A percentile compares a stretch with the other conserved stretches of the same genome.
Evolutionary conservation across 352 stramenopile species (phyloP).

Genomic region (Globisporangium spinosum): DNA sequence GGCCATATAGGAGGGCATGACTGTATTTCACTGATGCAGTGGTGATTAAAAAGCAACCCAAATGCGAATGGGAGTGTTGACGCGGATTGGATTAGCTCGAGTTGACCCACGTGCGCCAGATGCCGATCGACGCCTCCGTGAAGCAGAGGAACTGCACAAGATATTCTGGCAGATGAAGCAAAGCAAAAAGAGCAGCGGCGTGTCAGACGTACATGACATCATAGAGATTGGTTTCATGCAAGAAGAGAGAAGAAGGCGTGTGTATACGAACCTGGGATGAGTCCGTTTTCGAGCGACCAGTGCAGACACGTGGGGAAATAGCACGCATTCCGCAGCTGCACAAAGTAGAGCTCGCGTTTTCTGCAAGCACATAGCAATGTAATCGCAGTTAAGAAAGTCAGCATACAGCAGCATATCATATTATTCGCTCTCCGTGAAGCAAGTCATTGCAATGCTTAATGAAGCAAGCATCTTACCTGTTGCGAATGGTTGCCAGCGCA

Average conservation of each 20-base stretch:
- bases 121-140: constrained; percentile 52
- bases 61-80: neutral
- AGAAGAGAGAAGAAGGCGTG: neutral
- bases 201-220: neutral
- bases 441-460: neutral
- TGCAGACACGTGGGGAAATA: constrained; percentile 78
- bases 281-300: constrained; percentile 69
- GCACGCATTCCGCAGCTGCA: constrained; percentile 79
- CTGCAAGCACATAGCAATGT: constrained; percentile 15
- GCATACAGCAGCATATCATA: neutral
- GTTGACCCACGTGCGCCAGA: constrained; percentile 76
- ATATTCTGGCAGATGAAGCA: constrained; percentile 34
- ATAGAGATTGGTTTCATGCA: neutral
- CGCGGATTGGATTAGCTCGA: constrained; percentile 19
- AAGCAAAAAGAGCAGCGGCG: neutral
- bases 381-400: neutral
- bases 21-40: too few species aligned
- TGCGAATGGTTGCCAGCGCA: constrained; percentile 44
- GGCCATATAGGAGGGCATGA: neutral
- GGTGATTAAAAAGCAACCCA: neutral
- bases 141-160: constrained; percentile 74
- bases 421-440: neutral
- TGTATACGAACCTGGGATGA: constrained; percentile 48
- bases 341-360: constrained; percentile 69
- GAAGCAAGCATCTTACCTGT: constrained; percentile 24